Evolutionary conservation across 352 stramenopile species (phyloP).

Genomic region (Phytophthora pinifolia): DNA sequence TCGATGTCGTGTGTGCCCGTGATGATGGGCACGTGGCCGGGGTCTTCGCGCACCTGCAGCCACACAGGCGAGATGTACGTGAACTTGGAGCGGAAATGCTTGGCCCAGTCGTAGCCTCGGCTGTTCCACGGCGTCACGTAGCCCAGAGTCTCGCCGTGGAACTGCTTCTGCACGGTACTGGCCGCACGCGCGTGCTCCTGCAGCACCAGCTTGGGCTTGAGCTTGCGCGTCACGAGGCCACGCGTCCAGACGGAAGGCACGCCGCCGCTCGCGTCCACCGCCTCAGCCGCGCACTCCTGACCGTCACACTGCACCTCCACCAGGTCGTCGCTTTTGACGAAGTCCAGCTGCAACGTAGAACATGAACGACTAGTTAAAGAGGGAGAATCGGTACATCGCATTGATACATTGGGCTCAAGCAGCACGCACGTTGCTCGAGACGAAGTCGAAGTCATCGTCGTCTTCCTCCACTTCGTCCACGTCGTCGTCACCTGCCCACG

Average conservation of each 20-base stretch:
- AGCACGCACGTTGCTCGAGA: constrained; percentile 28
- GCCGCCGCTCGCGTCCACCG: background rate
- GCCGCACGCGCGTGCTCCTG: constrained; percentile 35
- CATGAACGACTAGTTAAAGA: background rate
- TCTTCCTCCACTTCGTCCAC: constrained; percentile 33
- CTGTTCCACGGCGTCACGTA: constrained; percentile 87
- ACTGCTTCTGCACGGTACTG: constrained; percentile 33
- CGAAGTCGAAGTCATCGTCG: constrained; percentile 36
- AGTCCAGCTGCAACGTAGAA: constrained; percentile 25
- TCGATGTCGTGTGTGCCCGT: constrained; percentile 79
- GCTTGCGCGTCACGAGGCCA: constrained; percentile 54
- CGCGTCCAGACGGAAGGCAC: constrained; percentile 43
- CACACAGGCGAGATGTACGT: constrained; percentile 80
- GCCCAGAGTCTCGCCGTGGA: constrained; percentile 58
- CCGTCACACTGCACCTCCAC: constrained; percentile 41
- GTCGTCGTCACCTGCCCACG: constrained; percentile 22
- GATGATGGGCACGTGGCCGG: constrained; percentile 47
- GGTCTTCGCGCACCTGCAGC: constrained; percentile 73
- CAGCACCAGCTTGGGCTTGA: constrained; percentile 48
- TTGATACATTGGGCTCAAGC: background rate
- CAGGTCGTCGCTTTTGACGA: constrained; percentile 24
- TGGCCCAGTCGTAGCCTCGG: constrained; percentile 73
- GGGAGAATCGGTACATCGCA: too few species aligned
- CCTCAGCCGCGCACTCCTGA: constrained; percentile 30
- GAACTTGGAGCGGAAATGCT: constrained; percentile 71